These are phyloP conservation scores for Mrakiaceae sp. DNA, from an alignment of 1,284 basidiomycete genomes.

Conservation along the genomic window DNA sequence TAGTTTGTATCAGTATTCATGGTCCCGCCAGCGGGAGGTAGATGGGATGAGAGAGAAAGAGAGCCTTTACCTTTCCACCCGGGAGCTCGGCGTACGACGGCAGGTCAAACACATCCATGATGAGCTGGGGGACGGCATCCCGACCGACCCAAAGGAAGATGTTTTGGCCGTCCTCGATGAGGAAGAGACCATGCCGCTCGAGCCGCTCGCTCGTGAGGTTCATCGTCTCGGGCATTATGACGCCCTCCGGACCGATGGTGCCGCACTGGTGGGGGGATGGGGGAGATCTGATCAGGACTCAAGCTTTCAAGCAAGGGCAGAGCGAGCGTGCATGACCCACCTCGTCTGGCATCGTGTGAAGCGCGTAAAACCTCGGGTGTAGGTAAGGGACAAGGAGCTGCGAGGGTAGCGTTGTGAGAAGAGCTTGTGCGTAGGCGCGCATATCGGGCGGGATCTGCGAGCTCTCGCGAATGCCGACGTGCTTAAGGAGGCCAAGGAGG, in stretches of 20 bases:
- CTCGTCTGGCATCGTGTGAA: conserved; percentile 93
- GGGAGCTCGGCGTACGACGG: conserved; percentile 76
- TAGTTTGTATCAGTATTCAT: too few relatives aligned
- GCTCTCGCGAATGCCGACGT: conserved; percentile 88
- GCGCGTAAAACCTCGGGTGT: conserved; percentile 85
- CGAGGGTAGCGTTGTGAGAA: conserved; percentile 82
- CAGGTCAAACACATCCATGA: conserved; percentile 88
- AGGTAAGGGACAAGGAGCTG: conserved; percentile 88
- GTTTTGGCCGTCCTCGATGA: conserved; percentile 96
- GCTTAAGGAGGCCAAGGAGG: conserved; percentile 82
- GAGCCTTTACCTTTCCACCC: conserved; percentile 65
- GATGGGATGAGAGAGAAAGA: background rate
- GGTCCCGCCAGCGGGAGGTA: background rate
- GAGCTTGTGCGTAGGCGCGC: conserved; percentile 83
- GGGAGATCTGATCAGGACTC: background rate
- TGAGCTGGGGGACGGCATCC: conserved; percentile 87
- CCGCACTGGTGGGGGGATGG: conserved; percentile 45
- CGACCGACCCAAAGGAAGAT: conserved; percentile 97
- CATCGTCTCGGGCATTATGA: conserved; percentile 73
- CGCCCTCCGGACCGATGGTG: conserved; percentile 61
- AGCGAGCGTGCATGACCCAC: conserved; percentile 36
- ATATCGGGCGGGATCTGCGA: conserved; percentile 93
- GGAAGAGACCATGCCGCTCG: conserved; percentile 87
- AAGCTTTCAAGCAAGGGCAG: conserved; percentile 6
- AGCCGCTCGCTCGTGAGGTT: conserved; percentile 87